A percentile compares a stretch with the other conserved stretches of the same genome.
Evolutionary conservation across 2,329 filamentous ascomycete species (phyloP).

Genomic region (Aureobasidium sp.): DNA sequence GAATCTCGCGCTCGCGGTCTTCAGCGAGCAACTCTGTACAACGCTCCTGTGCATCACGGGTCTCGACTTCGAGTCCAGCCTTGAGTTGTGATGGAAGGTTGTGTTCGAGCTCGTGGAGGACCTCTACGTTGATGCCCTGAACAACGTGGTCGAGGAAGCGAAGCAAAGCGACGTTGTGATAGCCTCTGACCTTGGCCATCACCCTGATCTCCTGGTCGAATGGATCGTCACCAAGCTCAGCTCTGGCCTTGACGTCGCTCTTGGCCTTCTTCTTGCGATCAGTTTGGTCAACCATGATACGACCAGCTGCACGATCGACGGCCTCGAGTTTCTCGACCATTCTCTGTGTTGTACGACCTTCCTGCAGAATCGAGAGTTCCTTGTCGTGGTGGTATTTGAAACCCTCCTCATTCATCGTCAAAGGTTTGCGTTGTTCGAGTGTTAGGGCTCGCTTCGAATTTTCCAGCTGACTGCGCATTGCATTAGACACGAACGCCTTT

Average conservation of each 20-base stretch:
- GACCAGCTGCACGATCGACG: conserved; percentile 20
- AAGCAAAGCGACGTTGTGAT: conserved; percentile 60
- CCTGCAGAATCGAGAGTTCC: conserved; percentile 22
- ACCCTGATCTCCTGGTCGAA: conserved; percentile 56
- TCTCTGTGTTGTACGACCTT: conserved; percentile 25
- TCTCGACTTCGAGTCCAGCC: conserved; percentile 20
- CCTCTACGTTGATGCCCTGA: conserved; percentile 33
- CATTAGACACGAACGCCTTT: conserved; percentile 23
- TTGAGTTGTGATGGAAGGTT: conserved; percentile 20
- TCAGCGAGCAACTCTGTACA: conserved; percentile 30
- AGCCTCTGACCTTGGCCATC: conserved; percentile 57
- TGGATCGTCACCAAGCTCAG: conserved; percentile 48
- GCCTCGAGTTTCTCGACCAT: conserved; percentile 26
- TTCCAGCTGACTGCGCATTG: conserved; percentile 25
- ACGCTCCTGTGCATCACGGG: conserved; percentile 17
- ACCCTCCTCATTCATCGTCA: conserved; percentile 27
- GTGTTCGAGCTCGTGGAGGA: conserved; percentile 24
- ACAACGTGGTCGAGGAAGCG: conserved; percentile 55
- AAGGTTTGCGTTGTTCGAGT: conserved; percentile 31
- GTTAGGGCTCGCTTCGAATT: conserved; percentile 25
- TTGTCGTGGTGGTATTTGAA: conserved; percentile 22
- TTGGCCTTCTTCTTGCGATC: conserved; percentile 30
- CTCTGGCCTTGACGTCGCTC: conserved; percentile 24
- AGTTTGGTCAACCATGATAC: background rate
- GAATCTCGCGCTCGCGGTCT: conserved; percentile 27